These are phyloP conservation scores for Ceratocystis cacaofunesta DNA, from an alignment of 2,329 filamentous ascomycete species.

Conservation along the genomic window DNA sequence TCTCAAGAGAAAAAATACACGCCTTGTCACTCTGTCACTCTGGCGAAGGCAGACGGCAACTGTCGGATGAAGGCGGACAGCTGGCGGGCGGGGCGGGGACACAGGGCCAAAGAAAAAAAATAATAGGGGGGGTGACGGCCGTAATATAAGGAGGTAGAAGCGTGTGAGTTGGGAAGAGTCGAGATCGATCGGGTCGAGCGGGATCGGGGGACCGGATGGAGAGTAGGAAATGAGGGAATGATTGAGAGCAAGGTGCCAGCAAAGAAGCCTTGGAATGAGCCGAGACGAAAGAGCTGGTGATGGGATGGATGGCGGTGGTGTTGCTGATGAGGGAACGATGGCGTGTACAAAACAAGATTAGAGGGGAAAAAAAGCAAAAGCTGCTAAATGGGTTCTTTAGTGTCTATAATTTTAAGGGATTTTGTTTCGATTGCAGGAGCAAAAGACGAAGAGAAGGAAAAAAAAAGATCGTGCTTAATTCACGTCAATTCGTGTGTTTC, in stretches of 20 bases:
- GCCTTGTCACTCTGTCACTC: conserved; percentile 6
- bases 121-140: not conserved
- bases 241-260: not conserved
- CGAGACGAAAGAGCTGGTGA: not conserved
- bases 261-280: not conserved
- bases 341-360: no score
- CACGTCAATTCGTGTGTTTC: no score
- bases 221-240: not conserved
- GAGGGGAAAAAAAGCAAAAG: no score
- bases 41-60: conserved; percentile 14
- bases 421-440: no score
- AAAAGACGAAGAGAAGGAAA: no score
- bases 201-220: not conserved
- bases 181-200: not conserved
- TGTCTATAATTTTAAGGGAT: no score
- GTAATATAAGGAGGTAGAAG: not conserved
- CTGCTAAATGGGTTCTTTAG: no score
- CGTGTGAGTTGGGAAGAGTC: not conserved
- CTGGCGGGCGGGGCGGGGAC: no score
- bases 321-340: no score
- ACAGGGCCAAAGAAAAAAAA: not conserved
- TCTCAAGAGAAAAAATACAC: no score
- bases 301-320: no score
- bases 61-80: not conserved
- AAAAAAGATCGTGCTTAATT: no score